Evolutionary conservation across 2,329 filamentous ascomycete species (phyloP).

Genomic region (Trichothecium sympodiale): DNA sequence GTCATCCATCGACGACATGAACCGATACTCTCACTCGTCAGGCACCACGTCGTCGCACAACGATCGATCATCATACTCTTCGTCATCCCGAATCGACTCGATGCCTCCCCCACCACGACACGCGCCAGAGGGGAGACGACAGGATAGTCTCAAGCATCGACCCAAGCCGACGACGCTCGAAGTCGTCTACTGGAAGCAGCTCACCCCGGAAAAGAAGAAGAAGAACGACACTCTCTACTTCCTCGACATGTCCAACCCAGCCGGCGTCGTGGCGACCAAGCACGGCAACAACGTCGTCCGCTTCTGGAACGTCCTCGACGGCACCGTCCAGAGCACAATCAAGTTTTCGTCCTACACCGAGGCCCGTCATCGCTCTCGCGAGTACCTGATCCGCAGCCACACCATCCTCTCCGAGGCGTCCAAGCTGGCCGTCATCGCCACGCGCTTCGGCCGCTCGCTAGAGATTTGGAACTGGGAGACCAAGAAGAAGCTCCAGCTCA

Average conservation of each 20-base stretch:
- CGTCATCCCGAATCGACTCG: neutral
- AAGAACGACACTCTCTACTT: slow-evolving; percentile 20
- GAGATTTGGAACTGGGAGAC: slow-evolving; percentile 28
- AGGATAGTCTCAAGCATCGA: no score
- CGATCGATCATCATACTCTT: slow-evolving; percentile 2
- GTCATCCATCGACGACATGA: slow-evolving; percentile 1
- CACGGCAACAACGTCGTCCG: slow-evolving; percentile 65
- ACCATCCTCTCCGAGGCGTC: slow-evolving; percentile 27
- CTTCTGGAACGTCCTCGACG: slow-evolving; percentile 76
- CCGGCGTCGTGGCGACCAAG: slow-evolving; percentile 22
- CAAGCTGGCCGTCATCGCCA: slow-evolving; percentile 25
- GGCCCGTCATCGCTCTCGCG: slow-evolving; percentile 24
- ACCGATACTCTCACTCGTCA: slow-evolving; percentile 6
- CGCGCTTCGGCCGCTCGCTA: slow-evolving; percentile 25
- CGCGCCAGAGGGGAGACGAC: neutral
- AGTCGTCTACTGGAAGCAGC: slow-evolving; percentile 10
- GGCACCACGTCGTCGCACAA: slow-evolving; percentile 1
- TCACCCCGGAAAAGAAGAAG: slow-evolving; percentile 16
- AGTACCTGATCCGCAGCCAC: slow-evolving; percentile 31
- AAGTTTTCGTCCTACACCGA: slow-evolving; percentile 28
- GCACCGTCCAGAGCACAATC: slow-evolving; percentile 50
- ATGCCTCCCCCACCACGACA: neutral
- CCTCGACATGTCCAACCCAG: slow-evolving; percentile 22
- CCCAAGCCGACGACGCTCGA: slow-evolving; percentile 4
- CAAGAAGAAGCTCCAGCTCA: slow-evolving; percentile 26